Evolutionary conservation across 331 rosid genomes (phyloP), one percentile per base, ranked within the genome.

Genomic region (Acacia concinna): DNA sequence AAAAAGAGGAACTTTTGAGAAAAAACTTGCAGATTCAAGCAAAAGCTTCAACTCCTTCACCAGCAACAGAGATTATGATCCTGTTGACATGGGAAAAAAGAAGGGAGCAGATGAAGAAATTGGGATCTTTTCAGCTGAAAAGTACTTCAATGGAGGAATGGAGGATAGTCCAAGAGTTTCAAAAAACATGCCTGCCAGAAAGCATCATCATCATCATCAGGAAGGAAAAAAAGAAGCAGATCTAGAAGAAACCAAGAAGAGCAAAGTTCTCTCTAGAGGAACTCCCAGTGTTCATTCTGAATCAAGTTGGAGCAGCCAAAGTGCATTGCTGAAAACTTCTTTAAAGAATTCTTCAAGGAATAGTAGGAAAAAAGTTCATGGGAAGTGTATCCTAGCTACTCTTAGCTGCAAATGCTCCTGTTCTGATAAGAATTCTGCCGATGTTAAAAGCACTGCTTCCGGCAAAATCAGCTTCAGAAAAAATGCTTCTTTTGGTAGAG

Each of bases 301-400:
- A 68, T 90, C 89, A 32, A 96, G 99, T 79, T 84, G 85, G 93
- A 91, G 91, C 86, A 96, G 99, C 93, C 91, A 86, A 74, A 87
- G 89, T 18, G 78, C 85, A 8, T 81, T 96, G 1, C 62, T 96
- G 31, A 84, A 74, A 71, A 65, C 17, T 79, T 46, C 76, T 21
- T 18, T 67, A 35, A 84, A 38, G 76, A 84, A 85, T 23, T 78
- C 89, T 57, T 74, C 87, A 13, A 51, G 68, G 25, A 60, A 66
- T 23, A 78, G 41, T 15, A 78, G 72, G 43, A 78, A 21, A 68
- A 86, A 85, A 52, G 57, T 43, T 44, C 89, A 78, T 13, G 74
- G 84, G n/a, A 93, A 81, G 83, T 75, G 84, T 49, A 79, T 96
- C 71, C 86, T 96, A 12, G 84, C 96, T 0, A 41, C 40, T 59